Conservation (phyloP, 768 basidiomycete genomes). For the Megacollybia marginata region DNA sequence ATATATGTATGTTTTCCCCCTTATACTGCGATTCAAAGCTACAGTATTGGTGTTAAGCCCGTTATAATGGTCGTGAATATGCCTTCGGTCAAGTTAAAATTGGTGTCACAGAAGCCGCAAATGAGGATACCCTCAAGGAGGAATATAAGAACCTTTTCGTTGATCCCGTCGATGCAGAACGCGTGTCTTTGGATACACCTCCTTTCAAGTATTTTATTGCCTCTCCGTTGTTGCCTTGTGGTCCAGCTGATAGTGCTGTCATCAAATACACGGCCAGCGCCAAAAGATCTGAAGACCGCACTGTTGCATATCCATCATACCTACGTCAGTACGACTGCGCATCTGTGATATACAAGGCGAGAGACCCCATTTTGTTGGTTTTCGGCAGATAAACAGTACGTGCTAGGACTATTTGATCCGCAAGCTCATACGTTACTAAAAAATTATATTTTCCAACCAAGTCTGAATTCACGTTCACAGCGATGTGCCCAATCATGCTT, state of each 20-base stretch:
- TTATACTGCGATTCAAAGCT: neutral
- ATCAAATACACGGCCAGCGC: conserved; percentile 8
- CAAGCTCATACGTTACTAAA: conserved; percentile 15
- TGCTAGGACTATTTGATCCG: conserved; percentile 5
- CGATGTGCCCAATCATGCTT: no score
- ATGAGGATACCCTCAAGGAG: no score
- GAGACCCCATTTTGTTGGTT: no score
- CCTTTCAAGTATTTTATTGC: no score
- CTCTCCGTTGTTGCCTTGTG: no score
- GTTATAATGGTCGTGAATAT: conserved; percentile 8
- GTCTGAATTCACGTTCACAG: no score
- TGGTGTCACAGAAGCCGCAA: conserved; percentile 3
- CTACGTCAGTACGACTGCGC: conserved; percentile 14
- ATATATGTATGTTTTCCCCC: neutral
- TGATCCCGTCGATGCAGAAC: no score
- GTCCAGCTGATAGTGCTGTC: no score
- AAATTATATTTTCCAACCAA: neutral
- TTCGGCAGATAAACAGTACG: neutral
- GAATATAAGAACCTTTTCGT: conserved; percentile 15
- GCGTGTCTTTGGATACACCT: conserved; percentile 7
- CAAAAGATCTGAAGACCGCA: conserved; percentile 12
- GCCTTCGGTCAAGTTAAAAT: no score
- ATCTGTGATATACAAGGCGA: conserved; percentile 22
- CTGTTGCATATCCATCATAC: conserved; percentile 21
- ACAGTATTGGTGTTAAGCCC: conserved; percentile 5